A percentile compares a stretch with the other conserved stretches of the same genome.
Conservation (phyloP, 2,329 filamentous ascomycete genomes). For the Fusarium sulawesiense region DNA sequence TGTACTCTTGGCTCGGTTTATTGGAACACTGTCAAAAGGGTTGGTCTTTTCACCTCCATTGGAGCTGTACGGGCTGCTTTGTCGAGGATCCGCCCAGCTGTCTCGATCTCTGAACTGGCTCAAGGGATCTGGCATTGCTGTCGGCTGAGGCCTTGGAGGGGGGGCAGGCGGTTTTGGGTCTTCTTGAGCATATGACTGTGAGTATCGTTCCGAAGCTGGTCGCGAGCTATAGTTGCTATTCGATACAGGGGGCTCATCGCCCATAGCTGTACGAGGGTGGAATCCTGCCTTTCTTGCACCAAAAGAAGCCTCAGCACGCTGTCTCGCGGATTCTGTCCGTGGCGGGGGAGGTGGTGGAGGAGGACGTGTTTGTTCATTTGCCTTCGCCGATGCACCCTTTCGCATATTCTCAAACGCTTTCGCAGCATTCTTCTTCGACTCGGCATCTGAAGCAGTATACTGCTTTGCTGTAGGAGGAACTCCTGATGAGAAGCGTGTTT, state of each 20-base stretch:
- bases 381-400: constrained; percentile 48
- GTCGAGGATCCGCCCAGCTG: constrained; percentile 59
- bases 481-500: constrained; percentile 55
- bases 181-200: constrained; percentile 25
- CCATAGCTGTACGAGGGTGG: constrained; percentile 61
- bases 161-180: constrained; percentile 25
- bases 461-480: constrained; percentile 59
- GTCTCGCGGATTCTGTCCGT: constrained; percentile 63
- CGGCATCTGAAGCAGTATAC: constrained; percentile 48
- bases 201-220: constrained; percentile 42
- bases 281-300: constrained; percentile 63
- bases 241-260: constrained; percentile 65
- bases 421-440: constrained; percentile 56
- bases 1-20: constrained; percentile 61
- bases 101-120: constrained; percentile 59
- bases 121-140: constrained; percentile 59
- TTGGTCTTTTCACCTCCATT: constrained; percentile 70
- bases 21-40: constrained; percentile 61
- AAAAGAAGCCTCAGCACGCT: constrained; percentile 67
- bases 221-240: constrained; percentile 63
- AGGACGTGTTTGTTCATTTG: constrained; percentile 46
- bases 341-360: constrained; percentile 55
- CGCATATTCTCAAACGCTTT: constrained; percentile 59
- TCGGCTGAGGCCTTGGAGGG: constrained; percentile 34
- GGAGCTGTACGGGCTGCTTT: constrained; percentile 67